These are phyloP conservation scores for Raddia distichophylla DNA, from an alignment of 176 grass and related monocot genomes.

Conservation along the genomic window DNA sequence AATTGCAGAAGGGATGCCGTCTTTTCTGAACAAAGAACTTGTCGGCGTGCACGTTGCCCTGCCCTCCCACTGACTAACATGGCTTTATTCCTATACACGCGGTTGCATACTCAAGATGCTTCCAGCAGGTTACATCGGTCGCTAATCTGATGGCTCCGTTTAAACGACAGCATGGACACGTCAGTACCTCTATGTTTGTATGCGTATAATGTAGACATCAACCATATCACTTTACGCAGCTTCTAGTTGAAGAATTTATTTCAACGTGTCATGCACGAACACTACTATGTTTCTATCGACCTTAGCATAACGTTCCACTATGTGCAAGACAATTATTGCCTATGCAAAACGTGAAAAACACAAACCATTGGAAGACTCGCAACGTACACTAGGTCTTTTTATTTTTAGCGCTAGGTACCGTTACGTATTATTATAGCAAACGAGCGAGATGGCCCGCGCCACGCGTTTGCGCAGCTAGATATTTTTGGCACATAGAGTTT, in stretches of 20 bases:
- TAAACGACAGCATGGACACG: background rate
- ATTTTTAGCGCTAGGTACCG: too few species aligned
- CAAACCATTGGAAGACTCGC: too few species aligned
- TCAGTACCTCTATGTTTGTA: background rate
- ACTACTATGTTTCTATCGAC: background rate
- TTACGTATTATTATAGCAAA: too few species aligned
- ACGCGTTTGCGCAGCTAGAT: too few species aligned
- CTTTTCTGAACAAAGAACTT: slow-evolving; percentile 2
- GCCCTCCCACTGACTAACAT: background rate
- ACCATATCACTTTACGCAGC: background rate
- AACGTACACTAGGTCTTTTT: too few species aligned
- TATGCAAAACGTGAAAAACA: too few species aligned
- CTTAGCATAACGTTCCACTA: background rate
- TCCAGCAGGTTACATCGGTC: background rate
- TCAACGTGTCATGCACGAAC: background rate
- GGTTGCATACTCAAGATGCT: background rate
- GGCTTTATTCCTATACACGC: background rate
- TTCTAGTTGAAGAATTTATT: background rate
- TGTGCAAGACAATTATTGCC: too few species aligned
- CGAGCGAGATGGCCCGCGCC: too few species aligned
- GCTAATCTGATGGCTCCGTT: background rate
- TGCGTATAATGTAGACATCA: background rate
- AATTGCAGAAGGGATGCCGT: background rate
- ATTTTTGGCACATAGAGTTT: too few species aligned
- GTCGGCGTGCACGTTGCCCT: background rate